phyloP scores from a whole-genome alignment of 2,329 filamentous ascomycete genomes.

The Intubia oerlemansii region DNA sequence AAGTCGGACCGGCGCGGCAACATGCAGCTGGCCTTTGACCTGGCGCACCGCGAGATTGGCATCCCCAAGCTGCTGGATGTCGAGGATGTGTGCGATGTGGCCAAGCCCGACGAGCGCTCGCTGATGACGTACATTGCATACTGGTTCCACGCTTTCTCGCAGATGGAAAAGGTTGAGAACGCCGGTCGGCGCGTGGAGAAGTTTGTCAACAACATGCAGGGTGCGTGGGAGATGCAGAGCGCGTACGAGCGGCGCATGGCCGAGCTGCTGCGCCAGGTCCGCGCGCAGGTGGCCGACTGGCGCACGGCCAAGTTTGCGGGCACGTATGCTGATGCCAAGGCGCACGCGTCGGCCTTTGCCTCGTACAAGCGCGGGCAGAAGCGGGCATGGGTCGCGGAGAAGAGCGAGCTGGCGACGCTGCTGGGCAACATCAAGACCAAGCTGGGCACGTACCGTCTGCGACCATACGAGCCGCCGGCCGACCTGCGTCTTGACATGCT shows the following conservation, averaged over 20 bases:
- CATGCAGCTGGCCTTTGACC: slow-evolving; percentile 95
- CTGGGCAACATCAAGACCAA: slow-evolving; percentile 99
- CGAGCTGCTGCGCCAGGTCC: slow-evolving; percentile 55
- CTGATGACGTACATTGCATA: slow-evolving; percentile 99
- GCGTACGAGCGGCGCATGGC: slow-evolving; percentile 84
- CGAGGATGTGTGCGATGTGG: slow-evolving; percentile 92
- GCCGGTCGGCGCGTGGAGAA: slow-evolving; percentile 92
- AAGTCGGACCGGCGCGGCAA: slow-evolving; percentile 89
- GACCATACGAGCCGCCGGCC: slow-evolving; percentile 73
- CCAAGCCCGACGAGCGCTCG: slow-evolving; percentile 86
- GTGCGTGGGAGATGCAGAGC: slow-evolving; percentile 98
- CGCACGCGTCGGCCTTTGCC: slow-evolving; percentile 61
- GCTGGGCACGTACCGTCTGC: slow-evolving; percentile 77
- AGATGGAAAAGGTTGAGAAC: slow-evolving; percentile 97
- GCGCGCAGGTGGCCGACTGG: slow-evolving; percentile 56
- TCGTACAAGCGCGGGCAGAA: slow-evolving; percentile 84
- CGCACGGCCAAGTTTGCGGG: slow-evolving; percentile 65
- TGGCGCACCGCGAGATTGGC: slow-evolving; percentile 87
- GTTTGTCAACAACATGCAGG: slow-evolving; percentile 97
- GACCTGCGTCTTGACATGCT: slow-evolving; percentile 66
- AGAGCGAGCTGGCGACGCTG: slow-evolving; percentile 81
- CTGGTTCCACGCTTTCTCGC: slow-evolving; percentile 99
- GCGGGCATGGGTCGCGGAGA: slow-evolving; percentile 91
- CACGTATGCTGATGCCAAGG: slow-evolving; percentile 81
- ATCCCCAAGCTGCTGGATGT: slow-evolving; percentile 92